Percentiles rank a stretch among this genome's conserved stretches.
These are phyloP conservation scores for Sporisorium exsertum DNA, from an alignment of 1,284 basidiomycete genomes.

Conservation along the genomic window DNA sequence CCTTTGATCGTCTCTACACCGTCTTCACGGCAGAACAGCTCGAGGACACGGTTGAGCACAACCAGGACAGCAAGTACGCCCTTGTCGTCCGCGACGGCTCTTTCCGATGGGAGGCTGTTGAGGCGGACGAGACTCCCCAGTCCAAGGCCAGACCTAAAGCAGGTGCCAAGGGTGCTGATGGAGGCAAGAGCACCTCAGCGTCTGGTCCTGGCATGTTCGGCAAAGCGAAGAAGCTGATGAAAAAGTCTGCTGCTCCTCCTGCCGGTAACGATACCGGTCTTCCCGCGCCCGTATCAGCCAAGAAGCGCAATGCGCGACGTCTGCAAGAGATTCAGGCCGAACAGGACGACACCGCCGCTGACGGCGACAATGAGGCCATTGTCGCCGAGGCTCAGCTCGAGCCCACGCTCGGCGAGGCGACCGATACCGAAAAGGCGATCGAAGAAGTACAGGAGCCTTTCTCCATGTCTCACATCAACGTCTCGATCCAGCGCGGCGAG, in stretches of 20 bases:
- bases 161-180: conserved; percentile 16
- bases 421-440: conserved; percentile 18
- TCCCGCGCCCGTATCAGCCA: conserved; percentile 30
- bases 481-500: conserved; percentile 52
- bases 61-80: conserved; percentile 66
- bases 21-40: conserved; percentile 77
- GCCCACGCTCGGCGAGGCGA: conserved; percentile 25
- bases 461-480: conserved; percentile 50
- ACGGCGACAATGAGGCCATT: conserved; percentile 33
- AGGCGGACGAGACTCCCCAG: conserved; percentile 37
- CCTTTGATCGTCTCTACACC: conserved; percentile 60
- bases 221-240: conserved; percentile 40
- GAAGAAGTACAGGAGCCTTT: conserved; percentile 53
- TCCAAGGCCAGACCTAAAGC: conserved; percentile 31
- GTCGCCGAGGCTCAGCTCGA: conserved; percentile 36
- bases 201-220: conserved; percentile 25
- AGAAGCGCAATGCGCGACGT: conserved; percentile 23
- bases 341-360: conserved; percentile 25
- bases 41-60: conserved; percentile 78
- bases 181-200: not conserved
- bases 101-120: conserved; percentile 59
- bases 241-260: conserved; percentile 23
- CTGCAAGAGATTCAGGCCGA: conserved; percentile 46
- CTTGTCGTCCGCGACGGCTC: conserved; percentile 43
- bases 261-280: conserved; percentile 34